Base-by-base conservation (phyloP, 257 asterid species). In the Forsythia suspensa region DNA sequence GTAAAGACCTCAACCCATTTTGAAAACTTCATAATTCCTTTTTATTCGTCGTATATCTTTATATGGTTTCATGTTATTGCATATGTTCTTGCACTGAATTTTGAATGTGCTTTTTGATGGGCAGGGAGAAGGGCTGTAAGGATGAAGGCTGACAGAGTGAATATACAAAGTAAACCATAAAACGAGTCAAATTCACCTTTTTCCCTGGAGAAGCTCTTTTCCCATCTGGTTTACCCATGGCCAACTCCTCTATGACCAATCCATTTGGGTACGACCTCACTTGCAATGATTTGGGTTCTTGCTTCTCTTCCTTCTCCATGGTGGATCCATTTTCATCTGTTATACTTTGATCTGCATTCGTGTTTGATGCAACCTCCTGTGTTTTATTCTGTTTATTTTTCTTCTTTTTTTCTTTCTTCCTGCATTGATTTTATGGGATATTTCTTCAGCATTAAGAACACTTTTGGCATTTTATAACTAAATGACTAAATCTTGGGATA, bases 201-300 rank as follows among this genome's bases (percentile, higher is more conserved):
- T 87, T 90, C 74, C 98, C 97, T 13, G 89, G 90, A 74, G 92
- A 72, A 74, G 97, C 99, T 82, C 83, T 94, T 87, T 85, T 91
- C 15, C 97, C 99, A 81, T 88, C 91, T 20, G 99, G 99, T 87
- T 84, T 94, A 77, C 98, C 97, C 99, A 96, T 94, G 55, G 77
- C 81, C 89, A 96, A 13, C 86, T 92, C 97, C 89, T 96, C 98
- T 57, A 92, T 85, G 73, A 77, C 87, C 88, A 96, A 80, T 71
- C 99, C 99, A 89, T 96, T 96, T 5, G 97, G 88, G 82, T 81
- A 96, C 43, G 95, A 18, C 87, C 98, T 89, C 72, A 89, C 86
- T 86, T 90, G 94, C 61, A 70, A 84, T 73, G 94, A 75, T 84
- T 91, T 90, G 70, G 81, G 76, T 73, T 80, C 88, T 81, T 43